A percentile compares a stretch with the other conserved stretches of the same genome.
Conservation (phyloP, 2,329 filamentous ascomycete species). For the Exophiala oligosperma region DNA sequence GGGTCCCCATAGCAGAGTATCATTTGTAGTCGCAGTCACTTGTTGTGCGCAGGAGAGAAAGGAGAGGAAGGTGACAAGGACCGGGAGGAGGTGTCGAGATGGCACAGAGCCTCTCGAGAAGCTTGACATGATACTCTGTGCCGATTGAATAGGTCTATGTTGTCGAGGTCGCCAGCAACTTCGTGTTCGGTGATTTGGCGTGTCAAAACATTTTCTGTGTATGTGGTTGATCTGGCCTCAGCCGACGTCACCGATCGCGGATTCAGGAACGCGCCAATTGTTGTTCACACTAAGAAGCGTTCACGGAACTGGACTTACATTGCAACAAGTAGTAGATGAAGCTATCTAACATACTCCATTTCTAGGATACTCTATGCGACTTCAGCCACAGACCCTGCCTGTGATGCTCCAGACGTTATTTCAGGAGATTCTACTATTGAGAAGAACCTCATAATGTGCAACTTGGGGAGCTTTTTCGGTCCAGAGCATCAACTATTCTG, state of each 20-base stretch:
- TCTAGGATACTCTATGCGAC: too few species aligned
- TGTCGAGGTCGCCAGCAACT: not conserved
- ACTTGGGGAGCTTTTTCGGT: too few species aligned
- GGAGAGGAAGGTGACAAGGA: constrained; percentile 11
- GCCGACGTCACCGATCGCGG: not conserved
- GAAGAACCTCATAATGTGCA: too few species aligned
- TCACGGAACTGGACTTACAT: too few species aligned
- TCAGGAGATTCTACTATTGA: too few species aligned
- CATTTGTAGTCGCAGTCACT: constrained; percentile 53
- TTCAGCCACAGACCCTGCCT: too few species aligned
- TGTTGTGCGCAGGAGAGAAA: constrained; percentile 1
- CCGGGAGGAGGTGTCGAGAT: not conserved
- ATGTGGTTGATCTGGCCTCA: not conserved
- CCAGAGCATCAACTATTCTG: too few species aligned
- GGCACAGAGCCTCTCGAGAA: constrained; percentile 5
- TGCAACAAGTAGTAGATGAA: too few species aligned
- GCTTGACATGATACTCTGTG: constrained; percentile 16
- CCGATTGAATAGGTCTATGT: not conserved
- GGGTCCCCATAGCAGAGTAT: constrained; percentile 91
- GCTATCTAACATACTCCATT: too few species aligned
- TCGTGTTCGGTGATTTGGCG: not conserved
- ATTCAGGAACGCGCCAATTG: not conserved
- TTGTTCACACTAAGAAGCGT: too few species aligned
- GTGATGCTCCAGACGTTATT: too few species aligned
- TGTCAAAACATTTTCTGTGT: not conserved